Base-by-base conservation (phyloP, 2,329 filamentous ascomycete species). In the Fusarium abutilonis region DNA sequence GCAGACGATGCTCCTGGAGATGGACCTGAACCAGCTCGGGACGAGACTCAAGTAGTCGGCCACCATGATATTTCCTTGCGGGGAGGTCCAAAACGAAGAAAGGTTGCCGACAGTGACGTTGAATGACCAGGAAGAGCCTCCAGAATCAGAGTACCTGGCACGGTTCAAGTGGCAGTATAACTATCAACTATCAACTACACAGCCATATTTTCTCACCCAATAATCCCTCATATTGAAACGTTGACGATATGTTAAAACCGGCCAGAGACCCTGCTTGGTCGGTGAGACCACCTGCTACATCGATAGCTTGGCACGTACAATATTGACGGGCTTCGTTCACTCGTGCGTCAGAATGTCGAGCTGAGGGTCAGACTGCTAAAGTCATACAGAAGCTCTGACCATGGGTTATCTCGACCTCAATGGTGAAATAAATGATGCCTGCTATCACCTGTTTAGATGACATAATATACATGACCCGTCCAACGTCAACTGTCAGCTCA, bases 21-120 rank as follows among this genome's bases (percentile, higher is more conserved):
- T 49, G 62, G 60, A 49, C 60, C 66, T 43, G 64, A 69, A 21
- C 50, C 46, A 49, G 48, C 47, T 46, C 54, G 51, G 39, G 57
- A 67, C 26, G 53, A 64, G 9, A 57, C 67, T 38, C 59, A 47
- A 9, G 39, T 66, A 23, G 64, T 72, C 51, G 70, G 66, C 11
- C 62, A 72, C 50, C 64, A 68, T 26, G 63, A 69, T 26, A 58
- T 64, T 38, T 58, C 50, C 9, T 38, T 72, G 21, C 62, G 57
- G 48, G 66, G 69, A 51, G 62, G 68, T 21, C 56, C 70, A 3
- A 78, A 78, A 66, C 72, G 75, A 60, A 72, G 72, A 52, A 77
- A 70, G 60, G 39, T 75, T 19, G 45, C 52, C 29, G 60, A 55
- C 29, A 50, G 51, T 41, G 56, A 60, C 15, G 45, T 53, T 23